phyloP scores from a whole-genome alignment of 179 eudicot species.

The Silene coronaria region DNA sequence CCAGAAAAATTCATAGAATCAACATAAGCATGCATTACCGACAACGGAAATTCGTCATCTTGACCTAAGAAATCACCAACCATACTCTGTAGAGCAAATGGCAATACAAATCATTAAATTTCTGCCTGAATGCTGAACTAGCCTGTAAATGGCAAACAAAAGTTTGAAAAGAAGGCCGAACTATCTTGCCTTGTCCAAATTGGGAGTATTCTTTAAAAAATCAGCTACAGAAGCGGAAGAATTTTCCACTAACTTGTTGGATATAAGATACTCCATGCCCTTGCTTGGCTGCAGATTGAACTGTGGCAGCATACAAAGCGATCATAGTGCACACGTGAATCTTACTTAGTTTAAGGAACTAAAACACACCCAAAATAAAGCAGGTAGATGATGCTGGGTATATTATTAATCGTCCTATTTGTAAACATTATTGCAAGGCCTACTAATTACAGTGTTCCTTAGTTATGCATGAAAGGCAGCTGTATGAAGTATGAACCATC shows the following conservation, averaged over 20 bases:
- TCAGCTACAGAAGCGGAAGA: conserved; percentile 79
- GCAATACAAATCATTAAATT: conserved; percentile 2
- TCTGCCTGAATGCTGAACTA: not conserved
- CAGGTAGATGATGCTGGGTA: not conserved
- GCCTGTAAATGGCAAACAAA: not conserved
- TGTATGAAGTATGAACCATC: not conserved
- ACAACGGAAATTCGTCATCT: conserved; percentile 88
- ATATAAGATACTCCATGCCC: conserved; percentile 72
- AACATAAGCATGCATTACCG: conserved; percentile 95
- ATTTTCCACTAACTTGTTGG: conserved; percentile 77
- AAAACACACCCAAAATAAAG: not conserved
- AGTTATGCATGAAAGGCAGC: not conserved
- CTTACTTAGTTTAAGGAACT: conserved; percentile 7
- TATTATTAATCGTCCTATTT: not conserved
- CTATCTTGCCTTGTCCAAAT: conserved; percentile 62
- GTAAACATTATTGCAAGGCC: not conserved
- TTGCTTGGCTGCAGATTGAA: conserved; percentile 74
- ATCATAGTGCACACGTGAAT: not conserved
- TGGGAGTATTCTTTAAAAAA: conserved; percentile 71
- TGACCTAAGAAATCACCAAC: conserved; percentile 97
- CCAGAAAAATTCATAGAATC: conserved; percentile 85
- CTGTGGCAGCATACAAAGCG: conserved; percentile 37
- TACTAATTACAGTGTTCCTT: not conserved
- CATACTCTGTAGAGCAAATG: conserved; percentile 59
- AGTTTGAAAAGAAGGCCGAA: not conserved